These are phyloP conservation scores for Polymyxa betae DNA, from an alignment of 208 protist genomes.

Conservation along the genomic window DNA sequence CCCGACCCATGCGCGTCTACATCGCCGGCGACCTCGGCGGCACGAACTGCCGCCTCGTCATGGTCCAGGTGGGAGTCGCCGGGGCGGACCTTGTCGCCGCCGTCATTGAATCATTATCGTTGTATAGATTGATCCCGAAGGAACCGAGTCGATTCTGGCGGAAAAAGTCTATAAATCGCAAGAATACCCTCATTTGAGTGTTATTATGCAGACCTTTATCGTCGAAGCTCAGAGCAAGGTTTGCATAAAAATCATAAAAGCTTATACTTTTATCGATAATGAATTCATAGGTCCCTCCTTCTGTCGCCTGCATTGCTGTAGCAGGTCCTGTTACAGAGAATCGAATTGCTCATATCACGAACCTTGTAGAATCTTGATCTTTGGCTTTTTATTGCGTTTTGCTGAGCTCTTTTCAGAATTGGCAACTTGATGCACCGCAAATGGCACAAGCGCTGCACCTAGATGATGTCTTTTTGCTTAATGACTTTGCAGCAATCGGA, in stretches of 20 bases:
- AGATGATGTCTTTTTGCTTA: conserved; percentile 89
- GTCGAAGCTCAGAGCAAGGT: conserved; percentile 1
- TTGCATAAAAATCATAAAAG: background rate
- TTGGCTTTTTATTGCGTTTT: background rate
- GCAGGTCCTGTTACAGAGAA: conserved; percentile 83
- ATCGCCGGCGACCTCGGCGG: conserved; percentile 49
- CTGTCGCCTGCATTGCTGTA: conserved; percentile 83
- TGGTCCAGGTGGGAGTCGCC: conserved; percentile 3
- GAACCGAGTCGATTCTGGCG: background rate
- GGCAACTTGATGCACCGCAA: conserved; percentile 73
- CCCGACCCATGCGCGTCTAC: conserved; percentile 3
- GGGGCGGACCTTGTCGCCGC: background rate
- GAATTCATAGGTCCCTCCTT: background rate
- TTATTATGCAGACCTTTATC: background rate
- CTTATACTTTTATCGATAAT: background rate
- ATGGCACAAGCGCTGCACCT: conserved; percentile 83
- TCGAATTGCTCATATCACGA: conserved; percentile 79
- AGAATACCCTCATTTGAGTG: conserved; percentile 10
- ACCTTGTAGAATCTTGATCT: conserved; percentile 36
- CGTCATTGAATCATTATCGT: background rate
- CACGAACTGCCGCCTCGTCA: conserved; percentile 38
- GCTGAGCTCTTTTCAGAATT: conserved; percentile 64
- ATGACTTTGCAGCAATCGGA: conserved; percentile 50
- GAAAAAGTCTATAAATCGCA: conserved; percentile 15
- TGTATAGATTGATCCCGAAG: background rate